A percentile compares a stretch with the other conserved stretches of the same genome.
Conservation (phyloP, 768 basidiomycete genomes). For the Boletales sp. region DNA sequence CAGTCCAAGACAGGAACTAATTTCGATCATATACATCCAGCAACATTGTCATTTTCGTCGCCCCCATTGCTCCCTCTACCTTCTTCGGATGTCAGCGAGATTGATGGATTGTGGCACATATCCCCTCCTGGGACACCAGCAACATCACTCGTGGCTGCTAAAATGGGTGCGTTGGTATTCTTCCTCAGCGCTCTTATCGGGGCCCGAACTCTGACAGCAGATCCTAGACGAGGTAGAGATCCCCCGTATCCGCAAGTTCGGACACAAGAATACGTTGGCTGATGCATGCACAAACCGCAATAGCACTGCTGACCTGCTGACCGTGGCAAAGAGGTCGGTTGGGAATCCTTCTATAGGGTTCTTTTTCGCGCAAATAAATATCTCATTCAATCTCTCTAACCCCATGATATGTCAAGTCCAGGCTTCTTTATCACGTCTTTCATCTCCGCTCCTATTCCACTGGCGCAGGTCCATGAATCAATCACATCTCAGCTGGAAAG, state of each 20-base stretch:
- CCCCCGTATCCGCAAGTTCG: conserved; percentile 48
- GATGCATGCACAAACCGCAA: conserved; percentile 1
- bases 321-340: conserved; percentile 22
- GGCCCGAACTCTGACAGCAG: conserved; percentile 2
- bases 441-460: conserved; percentile 30
- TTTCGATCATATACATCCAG: conserved; percentile 10
- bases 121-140: conserved; percentile 46
- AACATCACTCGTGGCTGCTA: conserved; percentile 39
- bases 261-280: conserved; percentile 24
- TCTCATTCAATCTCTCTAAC: conserved; percentile 21
- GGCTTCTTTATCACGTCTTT: conserved; percentile 33
- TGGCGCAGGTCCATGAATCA: conserved; percentile 16
- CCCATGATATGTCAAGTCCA: conserved; percentile 26
- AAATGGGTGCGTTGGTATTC: conserved; percentile 43
- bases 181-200: neutral
- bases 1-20: conserved; percentile 2
- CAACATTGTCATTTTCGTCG: conserved; percentile 39
- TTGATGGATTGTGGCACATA: conserved; percentile 50
- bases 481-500: conserved; percentile 16
- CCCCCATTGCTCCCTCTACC: conserved; percentile 33
- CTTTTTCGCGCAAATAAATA: conserved; percentile 15
- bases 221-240: conserved; percentile 49
- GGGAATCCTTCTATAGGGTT: conserved; percentile 7
- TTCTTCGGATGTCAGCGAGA: conserved; percentile 40
- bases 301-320: conserved; percentile 11